Percentiles rank a stretch among this genome's conserved stretches.
phyloP scores from a whole-genome alignment of 2,329 filamentous ascomycete species.

The Fusarium fracticaudum region DNA sequence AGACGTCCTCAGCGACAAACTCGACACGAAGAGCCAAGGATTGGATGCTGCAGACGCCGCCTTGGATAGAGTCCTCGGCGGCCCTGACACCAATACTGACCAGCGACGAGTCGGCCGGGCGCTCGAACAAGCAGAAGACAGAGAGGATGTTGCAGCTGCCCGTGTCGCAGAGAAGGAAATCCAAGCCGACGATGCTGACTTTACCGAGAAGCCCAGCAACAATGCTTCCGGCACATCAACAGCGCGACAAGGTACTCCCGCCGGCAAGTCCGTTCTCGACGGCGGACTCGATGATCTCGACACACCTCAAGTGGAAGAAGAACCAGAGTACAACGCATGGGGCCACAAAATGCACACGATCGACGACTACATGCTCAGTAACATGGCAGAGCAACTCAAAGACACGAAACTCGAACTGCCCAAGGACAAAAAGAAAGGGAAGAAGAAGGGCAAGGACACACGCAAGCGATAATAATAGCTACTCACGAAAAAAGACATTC shows the following conservation, averaged over 20 bases:
- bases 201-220: constrained; percentile 70
- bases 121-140: constrained; percentile 90
- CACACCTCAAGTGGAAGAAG: constrained; percentile 46
- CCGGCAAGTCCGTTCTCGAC: constrained; percentile 47
- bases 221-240: constrained; percentile 60
- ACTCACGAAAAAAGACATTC: neutral
- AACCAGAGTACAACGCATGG: constrained; percentile 67
- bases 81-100: constrained; percentile 68
- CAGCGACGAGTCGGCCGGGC: constrained; percentile 73
- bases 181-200: constrained; percentile 85
- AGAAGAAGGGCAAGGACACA: constrained; percentile 67
- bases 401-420: constrained; percentile 70
- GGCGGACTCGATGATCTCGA: constrained; percentile 47
- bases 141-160: constrained; percentile 89
- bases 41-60: constrained; percentile 81
- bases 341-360: constrained; percentile 68
- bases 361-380: constrained; percentile 78
- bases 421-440: constrained; percentile 71
- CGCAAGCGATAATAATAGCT: constrained; percentile 54
- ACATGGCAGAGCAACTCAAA: constrained; percentile 71
- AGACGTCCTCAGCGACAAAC: constrained; percentile 72
- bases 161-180: constrained; percentile 90
- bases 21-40: constrained; percentile 58
- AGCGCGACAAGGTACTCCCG: constrained; percentile 62
- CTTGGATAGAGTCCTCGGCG: constrained; percentile 85